These are phyloP conservation scores for Amylocystis lapponica DNA, from an alignment of 768 basidiomycete species.

Conservation along the genomic window DNA sequence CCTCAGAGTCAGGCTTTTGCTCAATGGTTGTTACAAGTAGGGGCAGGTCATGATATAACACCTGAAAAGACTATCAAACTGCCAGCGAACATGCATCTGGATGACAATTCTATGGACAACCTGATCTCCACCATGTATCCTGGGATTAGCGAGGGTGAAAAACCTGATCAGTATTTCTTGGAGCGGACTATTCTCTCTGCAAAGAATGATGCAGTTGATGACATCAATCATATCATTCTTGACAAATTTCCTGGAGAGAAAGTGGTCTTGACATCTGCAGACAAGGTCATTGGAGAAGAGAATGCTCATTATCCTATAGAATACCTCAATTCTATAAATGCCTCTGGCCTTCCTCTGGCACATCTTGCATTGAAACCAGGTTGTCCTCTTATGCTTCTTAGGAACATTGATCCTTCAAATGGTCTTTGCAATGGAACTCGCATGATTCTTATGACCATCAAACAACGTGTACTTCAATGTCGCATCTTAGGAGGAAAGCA, in stretches of 20 bases:
- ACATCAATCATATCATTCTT: slow-evolving; percentile 23
- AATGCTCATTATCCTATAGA: slow-evolving; percentile 30
- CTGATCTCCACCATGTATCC: slow-evolving; percentile 4
- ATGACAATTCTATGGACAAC: not conserved
- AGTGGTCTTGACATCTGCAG: slow-evolving; percentile 14
- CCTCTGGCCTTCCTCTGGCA: slow-evolving; percentile 33
- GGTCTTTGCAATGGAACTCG: slow-evolving; percentile 35
- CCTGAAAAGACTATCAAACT: slow-evolving; percentile 1
- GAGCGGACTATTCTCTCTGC: slow-evolving; percentile 31
- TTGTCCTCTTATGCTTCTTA: slow-evolving; percentile 36
- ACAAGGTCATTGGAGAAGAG: slow-evolving; percentile 18
- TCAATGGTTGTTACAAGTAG: slow-evolving; percentile 12
- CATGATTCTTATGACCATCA: slow-evolving; percentile 21
- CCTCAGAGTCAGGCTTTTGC: slow-evolving; percentile 3
- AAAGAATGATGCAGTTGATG: slow-evolving; percentile 31
- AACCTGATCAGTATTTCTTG: slow-evolving; percentile 27
- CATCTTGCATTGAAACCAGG: slow-evolving; percentile 9
- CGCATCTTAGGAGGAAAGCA: slow-evolving; percentile 31
- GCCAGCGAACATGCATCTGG: not conserved
- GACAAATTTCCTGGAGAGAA: slow-evolving; percentile 15
- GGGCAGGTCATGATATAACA: slow-evolving; percentile 5
- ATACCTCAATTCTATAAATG: slow-evolving; percentile 32
- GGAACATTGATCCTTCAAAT: slow-evolving; percentile 33
- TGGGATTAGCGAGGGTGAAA: not conserved
- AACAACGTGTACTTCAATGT: slow-evolving; percentile 28